Evolutionary conservation across 257 asterid species (phyloP).

Genomic region (Oldenlandia corymbosa): DNA sequence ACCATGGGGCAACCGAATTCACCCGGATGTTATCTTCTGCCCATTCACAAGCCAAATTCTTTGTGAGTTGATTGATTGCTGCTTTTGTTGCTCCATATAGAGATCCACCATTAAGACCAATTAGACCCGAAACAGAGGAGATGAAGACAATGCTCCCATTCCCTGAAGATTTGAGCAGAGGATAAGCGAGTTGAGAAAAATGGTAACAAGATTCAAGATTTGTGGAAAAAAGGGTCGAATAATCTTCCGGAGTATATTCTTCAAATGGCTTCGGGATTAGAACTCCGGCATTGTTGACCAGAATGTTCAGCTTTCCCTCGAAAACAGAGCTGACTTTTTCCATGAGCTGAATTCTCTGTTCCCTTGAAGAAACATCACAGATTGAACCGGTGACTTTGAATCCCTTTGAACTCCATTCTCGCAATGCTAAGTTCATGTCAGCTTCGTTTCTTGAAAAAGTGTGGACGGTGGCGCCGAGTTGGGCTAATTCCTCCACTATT

Average conservation of each 20-base stretch:
- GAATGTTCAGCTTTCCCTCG: constrained; percentile 1
- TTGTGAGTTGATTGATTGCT: background rate
- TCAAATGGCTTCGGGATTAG: background rate
- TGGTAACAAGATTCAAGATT: background rate
- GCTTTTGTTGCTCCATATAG: background rate
- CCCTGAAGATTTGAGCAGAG: background rate
- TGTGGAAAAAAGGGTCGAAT: background rate
- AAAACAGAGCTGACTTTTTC: background rate
- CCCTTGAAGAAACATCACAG: background rate
- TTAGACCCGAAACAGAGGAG: background rate
- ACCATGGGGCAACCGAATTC: background rate
- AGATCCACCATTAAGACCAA: background rate
- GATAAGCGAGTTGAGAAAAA: background rate
- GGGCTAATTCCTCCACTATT: constrained; percentile 5
- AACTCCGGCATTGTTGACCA: constrained; percentile 8
- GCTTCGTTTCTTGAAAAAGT: constrained; percentile 1
- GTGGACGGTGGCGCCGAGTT: background rate
- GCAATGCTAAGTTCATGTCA: background rate
- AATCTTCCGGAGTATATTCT: background rate
- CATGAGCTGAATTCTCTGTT: background rate
- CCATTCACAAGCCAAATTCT: constrained; percentile 6
- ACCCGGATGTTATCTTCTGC: background rate
- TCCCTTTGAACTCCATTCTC: background rate
- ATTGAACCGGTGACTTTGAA: background rate
- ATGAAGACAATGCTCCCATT: background rate